Evolutionary conservation across 805 yeast species (phyloP).

Genomic region (Saccharomycopsis babjevae): DNA sequence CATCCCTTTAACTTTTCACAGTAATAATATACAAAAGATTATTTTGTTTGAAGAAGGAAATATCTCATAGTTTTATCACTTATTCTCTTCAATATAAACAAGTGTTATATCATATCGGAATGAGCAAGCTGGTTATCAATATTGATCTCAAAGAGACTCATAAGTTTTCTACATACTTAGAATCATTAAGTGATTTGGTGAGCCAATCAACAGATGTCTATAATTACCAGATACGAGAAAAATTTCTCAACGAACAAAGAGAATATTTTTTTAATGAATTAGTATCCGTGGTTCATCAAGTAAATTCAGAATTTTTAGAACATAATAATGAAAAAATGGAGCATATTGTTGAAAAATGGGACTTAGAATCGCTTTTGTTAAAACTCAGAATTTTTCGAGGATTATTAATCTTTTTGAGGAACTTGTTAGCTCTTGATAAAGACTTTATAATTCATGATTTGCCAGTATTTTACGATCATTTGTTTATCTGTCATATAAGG

Average conservation of each 20-base stretch:
- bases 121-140: background rate
- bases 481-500: background rate
- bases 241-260: background rate
- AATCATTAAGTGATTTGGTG: background rate
- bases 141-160: background rate
- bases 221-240: background rate
- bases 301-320: background rate
- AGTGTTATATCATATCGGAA: background rate
- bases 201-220: background rate
- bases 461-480: background rate
- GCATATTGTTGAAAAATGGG: background rate
- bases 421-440: conserved; percentile 29
- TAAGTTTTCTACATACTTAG: background rate
- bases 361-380: background rate
- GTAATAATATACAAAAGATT: too few species aligned
- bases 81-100: too few species aligned
- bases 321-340: background rate
- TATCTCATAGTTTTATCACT: too few species aligned
- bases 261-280: background rate
- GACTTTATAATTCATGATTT: conserved; percentile 21
- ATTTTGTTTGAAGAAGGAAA: too few species aligned
- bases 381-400: conserved; percentile 35
- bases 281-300: background rate
- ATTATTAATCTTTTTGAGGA: conserved; percentile 37
- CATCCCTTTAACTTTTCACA: too few species aligned